Evolutionary conservation across 108 stramenopile genomes (phyloP), one percentile per base, ranked within the genome.

Genomic region (Phaeodactylum tricornutum): DNA sequence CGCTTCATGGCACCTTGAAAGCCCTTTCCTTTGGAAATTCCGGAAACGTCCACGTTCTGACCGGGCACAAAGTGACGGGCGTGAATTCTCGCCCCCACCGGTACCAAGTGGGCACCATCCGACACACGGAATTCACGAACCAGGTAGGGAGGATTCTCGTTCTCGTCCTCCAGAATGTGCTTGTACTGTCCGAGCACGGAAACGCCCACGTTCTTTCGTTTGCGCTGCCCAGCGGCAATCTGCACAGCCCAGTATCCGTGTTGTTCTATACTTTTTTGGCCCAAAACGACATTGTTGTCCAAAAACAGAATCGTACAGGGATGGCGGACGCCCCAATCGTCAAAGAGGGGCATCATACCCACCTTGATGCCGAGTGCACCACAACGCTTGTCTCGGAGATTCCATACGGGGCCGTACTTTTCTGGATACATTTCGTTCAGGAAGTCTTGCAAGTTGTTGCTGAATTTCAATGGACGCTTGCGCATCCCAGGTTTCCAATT

Each of bases 1-100:
- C 93, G 74, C 50, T 98, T 98, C 95, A 99, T 99, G 43, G 72
- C 95, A 16, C 98, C 98, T 61, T 91, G 89, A 60, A 97, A 98
- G 14, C 98, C 98, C 56, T 99, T 99, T 33, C 98, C 98, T 64
- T 93, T 96, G 58, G 72, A 79, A 7, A 59, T 85, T 26, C 88
- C 97, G 5, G 75, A 45, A 19, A 96, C 72, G 63, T 99, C 98
- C 0, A 99, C 83, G 57, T 87, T 76, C 71, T 98, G 97, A 29
- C 99, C 99, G 0, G 96, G 92, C 14, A 94, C 71, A 72, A 99
- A 99, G 55, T 99, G 99, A 14, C 85, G 60, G 4, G 97, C 95
- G 55, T 81, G 72, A 38, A 99, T 78, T 24, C 42, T 61, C 15
- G 93, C 75, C 23, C 92, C 85, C 19, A 84, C 56, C 0, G 74